These are phyloP conservation scores for Metschnikowia matae DNA, from an alignment of 805 yeast species.

Conservation along the genomic window DNA sequence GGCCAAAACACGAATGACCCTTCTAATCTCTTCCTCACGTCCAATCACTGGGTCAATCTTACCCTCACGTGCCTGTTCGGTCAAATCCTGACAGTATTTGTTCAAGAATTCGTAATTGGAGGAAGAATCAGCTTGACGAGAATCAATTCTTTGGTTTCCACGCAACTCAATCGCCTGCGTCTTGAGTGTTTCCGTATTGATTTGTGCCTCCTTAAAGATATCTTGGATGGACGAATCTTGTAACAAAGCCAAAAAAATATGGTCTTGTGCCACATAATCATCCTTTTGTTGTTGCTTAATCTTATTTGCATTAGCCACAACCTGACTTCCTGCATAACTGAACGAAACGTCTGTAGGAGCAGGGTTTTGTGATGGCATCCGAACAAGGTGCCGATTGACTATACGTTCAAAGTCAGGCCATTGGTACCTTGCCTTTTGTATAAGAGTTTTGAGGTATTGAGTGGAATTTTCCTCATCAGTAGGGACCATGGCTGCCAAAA, in stretches of 20 bases:
- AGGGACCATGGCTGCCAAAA: slow-evolving; percentile 86
- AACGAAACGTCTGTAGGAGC: slow-evolving; percentile 81
- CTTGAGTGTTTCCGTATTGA: slow-evolving; percentile 68
- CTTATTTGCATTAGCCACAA: slow-evolving; percentile 69
- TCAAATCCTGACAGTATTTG: slow-evolving; percentile 91
- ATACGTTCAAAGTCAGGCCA: slow-evolving; percentile 75
- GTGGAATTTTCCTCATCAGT: slow-evolving; percentile 46
- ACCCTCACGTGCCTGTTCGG: slow-evolving; percentile 90
- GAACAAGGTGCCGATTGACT: slow-evolving; percentile 76
- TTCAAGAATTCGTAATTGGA: slow-evolving; percentile 75
- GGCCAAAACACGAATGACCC: slow-evolving; percentile 92
- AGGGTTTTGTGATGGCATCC: slow-evolving; percentile 84
- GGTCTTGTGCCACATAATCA: slow-evolving; percentile 90
- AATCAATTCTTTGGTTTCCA: slow-evolving; percentile 88
- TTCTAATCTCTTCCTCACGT: slow-evolving; percentile 95
- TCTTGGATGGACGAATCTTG: slow-evolving; percentile 71
- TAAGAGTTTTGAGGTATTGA: slow-evolving; percentile 68
- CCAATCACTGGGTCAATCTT: slow-evolving; percentile 98
- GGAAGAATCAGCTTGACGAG: slow-evolving; percentile 90
- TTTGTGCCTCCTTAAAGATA: slow-evolving; percentile 65
- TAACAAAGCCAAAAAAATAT: slow-evolving; percentile 75
- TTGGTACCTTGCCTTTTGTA: slow-evolving; percentile 85
- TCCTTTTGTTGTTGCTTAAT: slow-evolving; percentile 87
- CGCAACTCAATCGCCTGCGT: slow-evolving; percentile 76
- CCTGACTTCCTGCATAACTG: slow-evolving; percentile 69